These are phyloP conservation scores for Saccharata proteae DNA, from an alignment of 2,329 filamentous ascomycete species.

Conservation along the genomic window DNA sequence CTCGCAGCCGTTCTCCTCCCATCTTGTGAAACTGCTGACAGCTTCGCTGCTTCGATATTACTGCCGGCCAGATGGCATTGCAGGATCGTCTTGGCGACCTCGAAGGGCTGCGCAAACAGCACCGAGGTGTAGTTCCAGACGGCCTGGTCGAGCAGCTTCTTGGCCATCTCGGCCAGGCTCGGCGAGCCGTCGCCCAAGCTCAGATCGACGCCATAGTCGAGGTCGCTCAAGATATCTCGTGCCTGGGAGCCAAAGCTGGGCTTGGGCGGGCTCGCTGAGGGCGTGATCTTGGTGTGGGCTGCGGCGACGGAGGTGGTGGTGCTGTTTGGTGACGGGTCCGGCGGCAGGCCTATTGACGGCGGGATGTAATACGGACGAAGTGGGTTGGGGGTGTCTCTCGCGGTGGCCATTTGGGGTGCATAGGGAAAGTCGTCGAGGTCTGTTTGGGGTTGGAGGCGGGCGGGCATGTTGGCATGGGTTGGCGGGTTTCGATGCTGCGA, in stretches of 20 bases:
- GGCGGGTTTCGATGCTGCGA: too few species aligned
- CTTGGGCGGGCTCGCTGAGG: conserved; percentile 24
- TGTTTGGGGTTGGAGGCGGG: conserved; percentile 10
- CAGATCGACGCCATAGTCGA: conserved; percentile 85
- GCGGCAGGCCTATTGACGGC: conserved; percentile 50
- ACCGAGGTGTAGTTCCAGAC: conserved; percentile 87
- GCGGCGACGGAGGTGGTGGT: conserved; percentile 11
- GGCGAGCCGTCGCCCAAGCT: conserved; percentile 63
- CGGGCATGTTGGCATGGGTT: too few species aligned
- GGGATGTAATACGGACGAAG: conserved; percentile 61
- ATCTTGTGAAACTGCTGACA: too few species aligned
- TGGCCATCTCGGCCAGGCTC: conserved; percentile 55
- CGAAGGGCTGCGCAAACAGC: conserved; percentile 86
- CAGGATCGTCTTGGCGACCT: conserved; percentile 87
- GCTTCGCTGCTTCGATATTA: conserved; percentile 12
- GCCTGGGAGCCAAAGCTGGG: conserved; percentile 50
- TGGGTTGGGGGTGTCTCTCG: conserved; percentile 44
- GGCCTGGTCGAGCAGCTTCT: conserved; percentile 69
- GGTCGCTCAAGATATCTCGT: conserved; percentile 74
- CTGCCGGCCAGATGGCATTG: conserved; percentile 53
- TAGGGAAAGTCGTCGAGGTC: conserved; percentile 5
- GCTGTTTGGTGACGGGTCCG: conserved; percentile 26
- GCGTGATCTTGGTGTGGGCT: conserved; percentile 12
- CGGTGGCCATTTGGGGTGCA: conserved; percentile 26
- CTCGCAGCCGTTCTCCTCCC: too few species aligned